Evolutionary conservation across 139 green algal genomes (phyloP).

Genomic region (Chlorella vulgaris): DNA sequence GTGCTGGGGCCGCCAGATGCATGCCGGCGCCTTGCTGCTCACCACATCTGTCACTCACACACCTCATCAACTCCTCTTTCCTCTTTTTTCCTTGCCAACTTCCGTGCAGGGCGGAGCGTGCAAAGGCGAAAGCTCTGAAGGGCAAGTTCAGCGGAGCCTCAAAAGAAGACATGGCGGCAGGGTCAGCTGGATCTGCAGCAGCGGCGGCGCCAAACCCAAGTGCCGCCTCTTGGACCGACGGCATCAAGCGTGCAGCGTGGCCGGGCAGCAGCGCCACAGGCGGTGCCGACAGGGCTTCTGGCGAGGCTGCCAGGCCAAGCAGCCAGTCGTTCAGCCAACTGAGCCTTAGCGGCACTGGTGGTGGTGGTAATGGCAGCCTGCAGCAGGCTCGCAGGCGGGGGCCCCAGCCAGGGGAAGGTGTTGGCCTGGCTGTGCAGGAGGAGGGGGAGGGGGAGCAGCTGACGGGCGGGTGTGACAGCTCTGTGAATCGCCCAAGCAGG

Average conservation of each 20-base stretch:
- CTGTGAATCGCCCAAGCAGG: no score
- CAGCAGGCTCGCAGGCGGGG: not conserved
- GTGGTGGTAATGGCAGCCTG: not conserved
- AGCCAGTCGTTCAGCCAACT: no score
- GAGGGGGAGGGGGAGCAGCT: no score
- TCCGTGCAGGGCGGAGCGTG: not conserved
- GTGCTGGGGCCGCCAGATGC: not conserved
- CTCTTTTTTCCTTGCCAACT: not conserved
- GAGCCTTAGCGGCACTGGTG: not conserved
- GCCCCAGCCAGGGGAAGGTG: not conserved
- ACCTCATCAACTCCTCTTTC: no score
- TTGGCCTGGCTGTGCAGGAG: no score
- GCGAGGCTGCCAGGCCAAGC: no score
- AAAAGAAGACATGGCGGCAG: not conserved
- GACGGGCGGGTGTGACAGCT: not conserved
- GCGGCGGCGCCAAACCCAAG: not conserved
- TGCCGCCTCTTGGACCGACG: not conserved
- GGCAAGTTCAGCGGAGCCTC: constrained; percentile 26
- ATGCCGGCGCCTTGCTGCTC: not conserved
- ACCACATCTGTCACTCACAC: not conserved
- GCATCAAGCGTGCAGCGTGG: no score
- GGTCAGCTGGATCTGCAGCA: not conserved
- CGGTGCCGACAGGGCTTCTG: no score
- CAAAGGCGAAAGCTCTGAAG: constrained; percentile 28
- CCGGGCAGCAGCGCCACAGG: no score